Conservation (phyloP, 768 basidiomycete genomes). For the Trametopsis cervina region DNA sequence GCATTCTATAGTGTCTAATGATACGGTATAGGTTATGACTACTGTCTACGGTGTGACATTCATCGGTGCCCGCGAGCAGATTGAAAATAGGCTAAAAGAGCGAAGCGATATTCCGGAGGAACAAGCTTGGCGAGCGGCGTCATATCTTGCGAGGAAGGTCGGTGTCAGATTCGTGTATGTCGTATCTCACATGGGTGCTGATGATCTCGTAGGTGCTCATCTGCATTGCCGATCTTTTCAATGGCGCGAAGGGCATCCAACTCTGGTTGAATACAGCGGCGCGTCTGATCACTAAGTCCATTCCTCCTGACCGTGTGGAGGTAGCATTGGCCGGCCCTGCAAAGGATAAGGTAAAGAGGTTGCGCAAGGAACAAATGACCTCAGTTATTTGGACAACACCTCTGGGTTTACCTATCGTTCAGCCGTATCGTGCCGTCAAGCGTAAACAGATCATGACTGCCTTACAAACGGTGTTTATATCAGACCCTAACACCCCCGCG, state of each 20-base stretch:
- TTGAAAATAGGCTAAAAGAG: slow-evolving; percentile 81
- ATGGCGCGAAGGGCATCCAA: slow-evolving; percentile 88
- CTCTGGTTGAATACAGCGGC: slow-evolving; percentile 84
- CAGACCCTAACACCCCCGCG: slow-evolving; percentile 72
- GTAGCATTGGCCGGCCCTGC: slow-evolving; percentile 24
- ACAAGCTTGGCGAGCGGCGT: slow-evolving; percentile 63
- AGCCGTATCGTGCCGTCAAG: slow-evolving; percentile 84
- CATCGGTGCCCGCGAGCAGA: slow-evolving; percentile 91
- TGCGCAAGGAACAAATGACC: slow-evolving; percentile 90
- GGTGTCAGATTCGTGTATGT: too few species aligned
- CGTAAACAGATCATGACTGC: slow-evolving; percentile 80
- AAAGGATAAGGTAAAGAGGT: background rate
- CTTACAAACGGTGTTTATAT: slow-evolving; percentile 83
- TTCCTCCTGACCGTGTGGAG: slow-evolving; percentile 62
- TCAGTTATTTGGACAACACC: slow-evolving; percentile 95
- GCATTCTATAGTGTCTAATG: too few species aligned
- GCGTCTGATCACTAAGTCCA: slow-evolving; percentile 78
- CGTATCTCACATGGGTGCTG: background rate
- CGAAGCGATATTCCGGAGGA: slow-evolving; percentile 66
- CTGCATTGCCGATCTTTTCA: slow-evolving; percentile 89
- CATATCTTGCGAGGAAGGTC: slow-evolving; percentile 78
- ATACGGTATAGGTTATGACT: slow-evolving; percentile 75
- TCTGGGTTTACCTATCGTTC: slow-evolving; percentile 91
- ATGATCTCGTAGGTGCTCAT: slow-evolving; percentile 46
- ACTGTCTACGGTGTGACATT: slow-evolving; percentile 98